These are phyloP conservation scores for Sarcocystis neurona DNA, from an alignment of 169 alveolate species.

Conservation along the genomic window DNA sequence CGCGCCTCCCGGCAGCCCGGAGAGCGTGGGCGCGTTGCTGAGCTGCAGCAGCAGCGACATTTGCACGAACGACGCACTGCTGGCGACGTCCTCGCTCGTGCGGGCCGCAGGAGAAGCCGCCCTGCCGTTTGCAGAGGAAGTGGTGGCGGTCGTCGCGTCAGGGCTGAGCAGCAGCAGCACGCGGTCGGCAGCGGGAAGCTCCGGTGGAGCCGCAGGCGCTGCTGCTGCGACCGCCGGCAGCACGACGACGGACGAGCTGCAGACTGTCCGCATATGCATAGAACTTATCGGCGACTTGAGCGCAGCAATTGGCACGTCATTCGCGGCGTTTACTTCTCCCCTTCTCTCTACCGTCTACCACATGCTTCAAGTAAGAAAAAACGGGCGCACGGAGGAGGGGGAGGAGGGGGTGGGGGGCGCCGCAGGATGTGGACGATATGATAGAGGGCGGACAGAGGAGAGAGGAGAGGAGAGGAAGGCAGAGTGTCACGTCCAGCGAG, in stretches of 20 bases:
- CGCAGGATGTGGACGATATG: not conserved
- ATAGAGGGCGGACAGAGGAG: not conserved
- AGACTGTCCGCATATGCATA: constrained; percentile 75
- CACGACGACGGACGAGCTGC: constrained; percentile 63
- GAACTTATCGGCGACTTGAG: constrained; percentile 85
- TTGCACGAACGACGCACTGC: constrained; percentile 80
- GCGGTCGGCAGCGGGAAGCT: constrained; percentile 43
- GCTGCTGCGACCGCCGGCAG: constrained; percentile 45
- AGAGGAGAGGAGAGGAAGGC: not conserved
- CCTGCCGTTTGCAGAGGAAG: constrained; percentile 52
- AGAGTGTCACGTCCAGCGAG: no score
- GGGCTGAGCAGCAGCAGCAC: constrained; percentile 37
- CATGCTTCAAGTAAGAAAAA: constrained; percentile 37
- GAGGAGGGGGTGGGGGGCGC: not conserved
- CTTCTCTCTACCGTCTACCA: constrained; percentile 55
- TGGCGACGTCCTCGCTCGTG: constrained; percentile 81
- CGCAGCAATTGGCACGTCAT: constrained; percentile 75
- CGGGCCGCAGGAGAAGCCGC: constrained; percentile 68
- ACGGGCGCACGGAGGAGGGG: not conserved
- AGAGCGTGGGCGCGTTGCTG: not conserved
- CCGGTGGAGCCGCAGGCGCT: constrained; percentile 52
- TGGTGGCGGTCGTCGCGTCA: constrained; percentile 47
- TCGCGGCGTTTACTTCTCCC: constrained; percentile 66
- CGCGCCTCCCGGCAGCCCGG: not conserved
- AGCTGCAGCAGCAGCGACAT: constrained; percentile 30